A percentile compares a stretch with the other conserved stretches of the same genome.
phyloP scores from a whole-genome alignment of 2,329 filamentous ascomycete species.

The Chrysoporthe cubensis region DNA sequence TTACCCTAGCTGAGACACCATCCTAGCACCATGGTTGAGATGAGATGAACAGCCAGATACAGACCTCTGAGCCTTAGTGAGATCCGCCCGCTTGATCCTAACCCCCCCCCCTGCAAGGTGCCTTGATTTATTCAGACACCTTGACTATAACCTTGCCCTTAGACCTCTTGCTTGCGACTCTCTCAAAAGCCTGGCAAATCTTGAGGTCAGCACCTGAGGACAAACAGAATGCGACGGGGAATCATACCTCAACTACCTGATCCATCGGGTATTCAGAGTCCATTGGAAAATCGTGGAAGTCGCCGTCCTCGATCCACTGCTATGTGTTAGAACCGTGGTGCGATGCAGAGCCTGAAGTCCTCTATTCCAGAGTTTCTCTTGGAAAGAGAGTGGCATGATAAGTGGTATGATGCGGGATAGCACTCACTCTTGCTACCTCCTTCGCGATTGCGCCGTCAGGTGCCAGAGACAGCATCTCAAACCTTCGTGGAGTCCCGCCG shows the following conservation, averaged over 20 bases:
- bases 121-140: slow-evolving; percentile 25
- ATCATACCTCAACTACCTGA: slow-evolving; percentile 36
- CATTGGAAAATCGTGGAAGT: slow-evolving; percentile 35
- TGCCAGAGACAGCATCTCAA: slow-evolving; percentile 36
- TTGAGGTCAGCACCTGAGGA: not conserved
- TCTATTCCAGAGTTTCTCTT: no score
- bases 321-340: not conserved
- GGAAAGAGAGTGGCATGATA: not conserved
- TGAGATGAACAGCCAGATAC: not conserved
- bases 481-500: slow-evolving; percentile 39
- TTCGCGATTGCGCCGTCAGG: slow-evolving; percentile 36
- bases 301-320: slow-evolving; percentile 35
- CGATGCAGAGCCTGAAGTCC: not conserved
- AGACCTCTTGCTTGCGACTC: slow-evolving; percentile 36
- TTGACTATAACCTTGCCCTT: slow-evolving; percentile 40
- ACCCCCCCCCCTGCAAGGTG: no score
- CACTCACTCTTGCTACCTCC: slow-evolving; percentile 30
- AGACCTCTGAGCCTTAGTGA: no score
- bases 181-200: slow-evolving; percentile 35
- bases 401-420: no score
- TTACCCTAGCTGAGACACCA: not conserved
- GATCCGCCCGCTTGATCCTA: no score
- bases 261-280: slow-evolving; percentile 39
- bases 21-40: not conserved
- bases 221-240: not conserved